Evolutionary conservation across 371 early-diverging fungal genomes (phyloP), one percentile per base, ranked within the genome.

Genomic region (Haplosporangium sp.): DNA sequence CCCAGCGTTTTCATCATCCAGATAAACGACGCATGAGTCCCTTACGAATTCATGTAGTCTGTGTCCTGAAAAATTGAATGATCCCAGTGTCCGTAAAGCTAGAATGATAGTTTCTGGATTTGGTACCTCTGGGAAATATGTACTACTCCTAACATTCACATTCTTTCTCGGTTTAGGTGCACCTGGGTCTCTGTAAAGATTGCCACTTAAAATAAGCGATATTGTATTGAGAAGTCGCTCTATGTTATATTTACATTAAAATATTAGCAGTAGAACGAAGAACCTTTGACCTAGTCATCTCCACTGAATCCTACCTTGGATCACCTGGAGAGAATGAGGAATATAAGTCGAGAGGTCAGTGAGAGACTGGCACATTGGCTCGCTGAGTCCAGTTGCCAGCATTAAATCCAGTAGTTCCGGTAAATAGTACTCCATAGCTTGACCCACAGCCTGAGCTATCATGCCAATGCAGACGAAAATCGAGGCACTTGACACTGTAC

Each of bases 1-100:
- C 34, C 91, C 93, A 6, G 92, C 77, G 42, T 90, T 88, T 63
- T 96, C 95, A 74, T 95, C 93, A 39, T 95, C 95, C 42, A 98
- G 85, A 74, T 97, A 99, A 17, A 88, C 83, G 19, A 95, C 86
- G 5, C 97, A 92, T 55, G 92, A 92, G 65, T 95, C 95, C 58
- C 94, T 88, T 39, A 98, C 93, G 84, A 98, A 93, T 77, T 97
- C 98, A 71, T 94, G 92, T 50, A 98, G 84, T 57, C 92, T 92
- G 56, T 96, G 94, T 35, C 88, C 91, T 84, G 71, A 88, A 82
- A 98, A 98, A 72, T 96, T 93, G 79, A 99, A 98, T 1, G 88
- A 91, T 10, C 95, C 95, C 27, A 99, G 84, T 3, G 96, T 96
- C 15, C 87, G 89, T 57, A 99, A 83, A 1, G 99, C 98, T 53